Conservation (phyloP, 2,329 filamentous ascomycete species). For the Cercospora sojina region DNA sequence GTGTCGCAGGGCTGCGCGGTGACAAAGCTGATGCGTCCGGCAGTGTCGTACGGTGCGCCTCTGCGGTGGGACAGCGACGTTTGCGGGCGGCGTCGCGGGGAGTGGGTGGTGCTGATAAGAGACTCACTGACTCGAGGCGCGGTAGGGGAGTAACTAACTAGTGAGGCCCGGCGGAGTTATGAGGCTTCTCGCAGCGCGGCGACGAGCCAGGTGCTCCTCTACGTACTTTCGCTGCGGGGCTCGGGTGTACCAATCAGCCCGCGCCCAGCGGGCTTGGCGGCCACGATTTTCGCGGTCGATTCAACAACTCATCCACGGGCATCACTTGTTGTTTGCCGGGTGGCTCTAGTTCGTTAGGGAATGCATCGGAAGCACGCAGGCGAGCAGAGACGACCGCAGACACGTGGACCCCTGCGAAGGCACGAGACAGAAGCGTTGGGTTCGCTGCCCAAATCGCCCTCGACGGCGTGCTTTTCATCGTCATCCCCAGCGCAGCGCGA, state of each 20-base stretch:
- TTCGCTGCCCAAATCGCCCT: not conserved
- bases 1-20: not conserved
- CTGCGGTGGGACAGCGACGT: not conserved
- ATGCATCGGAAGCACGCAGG: not conserved
- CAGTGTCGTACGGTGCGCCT: not conserved
- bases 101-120: not conserved
- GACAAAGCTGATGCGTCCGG: not conserved
- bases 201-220: slow-evolving; percentile 3
- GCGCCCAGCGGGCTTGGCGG: not conserved
- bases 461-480: not conserved
- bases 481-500: not conserved
- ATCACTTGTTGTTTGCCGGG: not conserved
- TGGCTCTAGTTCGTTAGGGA: not conserved
- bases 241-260: not conserved
- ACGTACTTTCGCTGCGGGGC: slow-evolving; percentile 4
- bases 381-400: not conserved
- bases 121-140: not conserved
- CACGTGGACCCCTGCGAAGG: not conserved
- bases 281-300: not conserved
- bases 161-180: not conserved
- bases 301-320: not conserved
- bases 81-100: not conserved
- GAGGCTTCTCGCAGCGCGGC: not conserved
- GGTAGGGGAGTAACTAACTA: not conserved
- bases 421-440: not conserved